Base-by-base conservation (phyloP, 2,329 filamentous ascomycete species). In the Calycina marina region DNA sequence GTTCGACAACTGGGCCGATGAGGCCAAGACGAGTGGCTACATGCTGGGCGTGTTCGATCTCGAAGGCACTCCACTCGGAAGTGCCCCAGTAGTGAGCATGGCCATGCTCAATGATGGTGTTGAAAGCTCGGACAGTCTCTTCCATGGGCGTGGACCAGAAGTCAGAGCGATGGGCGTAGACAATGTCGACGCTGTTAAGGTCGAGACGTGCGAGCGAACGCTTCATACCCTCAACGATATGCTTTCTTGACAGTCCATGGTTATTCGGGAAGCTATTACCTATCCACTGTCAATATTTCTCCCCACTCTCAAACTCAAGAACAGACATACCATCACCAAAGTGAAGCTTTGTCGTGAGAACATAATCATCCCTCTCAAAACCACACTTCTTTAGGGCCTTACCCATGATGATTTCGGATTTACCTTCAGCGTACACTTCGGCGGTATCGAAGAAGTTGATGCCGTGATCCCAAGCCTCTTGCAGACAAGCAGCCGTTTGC, bases 91-190 rank as follows among this genome's bases (percentile, higher is more conserved):
- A 76, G 42, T 78, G 66, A 3, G 69, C 67, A 55, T 77, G 70
- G 45, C 74, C 74, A 2, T 62, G 62, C 51, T 70, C 60, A 50
- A 80, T 77, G 30, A 78, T 54, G 50, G 76, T 62, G 58, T 77
- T 77, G 58, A 80, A 78, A 32, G 67, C 72, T 29, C 73, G 69
- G 25, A 80, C 73, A 2, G 66, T 71, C 56, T 80, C 75, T 51
- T 77, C 72, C 59, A 79, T 78, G 3, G 74, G 75, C 0, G 74
- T 79, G 25, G 18, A 32, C 31, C 67, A 59, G n/a, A 69, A 63
- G 49, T 81, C 76, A 2, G 73, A 68, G 13, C 75, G 66, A 56
- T 80, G 75, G n/a, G 74, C 73, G 47, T 75, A 77, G 43, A 80
- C 61, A 25, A 79, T 57, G 47, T 80, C 75, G 26, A 80, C 73